phyloP scores from a whole-genome alignment of 73 alveolate genomes.

The Blepharisma japonicum region DNA sequence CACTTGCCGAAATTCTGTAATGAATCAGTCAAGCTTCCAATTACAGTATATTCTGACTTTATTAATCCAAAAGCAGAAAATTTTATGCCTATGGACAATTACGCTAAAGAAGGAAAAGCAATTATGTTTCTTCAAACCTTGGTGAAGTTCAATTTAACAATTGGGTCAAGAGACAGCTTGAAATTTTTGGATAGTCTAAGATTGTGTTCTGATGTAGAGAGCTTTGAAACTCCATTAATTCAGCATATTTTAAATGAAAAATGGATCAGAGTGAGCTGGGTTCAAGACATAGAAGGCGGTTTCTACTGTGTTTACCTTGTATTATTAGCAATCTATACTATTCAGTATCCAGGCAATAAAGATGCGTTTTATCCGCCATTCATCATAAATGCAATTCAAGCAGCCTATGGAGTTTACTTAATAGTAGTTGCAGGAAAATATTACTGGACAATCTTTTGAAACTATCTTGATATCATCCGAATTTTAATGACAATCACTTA shows the following conservation, averaged over 20 bases:
- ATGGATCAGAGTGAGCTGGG: background rate
- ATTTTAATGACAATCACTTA: background rate
- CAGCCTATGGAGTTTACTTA: background rate
- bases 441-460: constrained; percentile 16
- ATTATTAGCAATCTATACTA: background rate
- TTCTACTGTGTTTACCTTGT: background rate
- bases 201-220: background rate
- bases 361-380: background rate
- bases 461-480: constrained; percentile 1
- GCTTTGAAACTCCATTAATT: background rate
- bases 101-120: background rate
- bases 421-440: background rate
- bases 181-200: background rate
- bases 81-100: background rate
- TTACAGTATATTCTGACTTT: background rate
- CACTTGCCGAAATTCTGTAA: background rate
- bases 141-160: background rate
- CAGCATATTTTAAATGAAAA: background rate
- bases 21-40: constrained; percentile 6
- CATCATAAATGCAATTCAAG: background rate
- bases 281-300: background rate
- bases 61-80: background rate
- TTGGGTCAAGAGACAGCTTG: background rate
- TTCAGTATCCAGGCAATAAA: background rate
- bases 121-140: background rate